These are phyloP conservation scores for Terfezia claveryi DNA, from an alignment of 495 filamentous ascomycete species.

Conservation along the genomic window DNA sequence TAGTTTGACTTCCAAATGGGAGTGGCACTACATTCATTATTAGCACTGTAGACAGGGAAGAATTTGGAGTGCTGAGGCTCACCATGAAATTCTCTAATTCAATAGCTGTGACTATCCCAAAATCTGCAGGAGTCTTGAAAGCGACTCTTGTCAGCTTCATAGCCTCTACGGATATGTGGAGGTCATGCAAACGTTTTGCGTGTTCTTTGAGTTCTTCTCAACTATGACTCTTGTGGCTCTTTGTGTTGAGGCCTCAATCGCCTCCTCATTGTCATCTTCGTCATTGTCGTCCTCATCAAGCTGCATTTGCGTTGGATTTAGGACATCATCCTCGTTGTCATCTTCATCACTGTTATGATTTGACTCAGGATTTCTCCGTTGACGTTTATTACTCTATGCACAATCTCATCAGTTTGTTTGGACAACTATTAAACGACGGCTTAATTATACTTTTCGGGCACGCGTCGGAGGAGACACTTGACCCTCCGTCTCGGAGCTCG, in stretches of 20 bases:
- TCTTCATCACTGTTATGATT: too few species aligned
- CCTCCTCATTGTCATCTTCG: constrained; percentile 7
- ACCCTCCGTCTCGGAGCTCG: too few species aligned
- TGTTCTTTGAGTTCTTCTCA: constrained; percentile 9
- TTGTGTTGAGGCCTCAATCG: constrained; percentile 13
- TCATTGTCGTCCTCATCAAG: constrained; percentile 1
- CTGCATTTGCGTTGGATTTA: not conserved
- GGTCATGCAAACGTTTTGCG: constrained; percentile 6
- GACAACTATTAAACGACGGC: too few species aligned
- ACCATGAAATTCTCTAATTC: constrained; percentile 21
- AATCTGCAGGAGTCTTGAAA: constrained; percentile 9
- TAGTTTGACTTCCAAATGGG: constrained; percentile 52
- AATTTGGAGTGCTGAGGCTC: not conserved
- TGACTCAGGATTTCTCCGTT: too few species aligned
- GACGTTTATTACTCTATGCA: too few species aligned
- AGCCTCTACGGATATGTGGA: not conserved
- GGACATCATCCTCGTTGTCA: too few species aligned
- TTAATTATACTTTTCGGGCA: too few species aligned
- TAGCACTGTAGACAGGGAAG: not conserved
- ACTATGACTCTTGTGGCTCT: constrained; percentile 10
- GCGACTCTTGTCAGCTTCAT: not conserved
- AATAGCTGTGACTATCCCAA: constrained; percentile 12
- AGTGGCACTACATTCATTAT: constrained; percentile 39
- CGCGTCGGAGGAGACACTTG: too few species aligned
- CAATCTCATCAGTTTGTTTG: too few species aligned